Base-by-base conservation (phyloP, 2,329 filamentous ascomycete genomes). In the Fusarium compactum region DNA sequence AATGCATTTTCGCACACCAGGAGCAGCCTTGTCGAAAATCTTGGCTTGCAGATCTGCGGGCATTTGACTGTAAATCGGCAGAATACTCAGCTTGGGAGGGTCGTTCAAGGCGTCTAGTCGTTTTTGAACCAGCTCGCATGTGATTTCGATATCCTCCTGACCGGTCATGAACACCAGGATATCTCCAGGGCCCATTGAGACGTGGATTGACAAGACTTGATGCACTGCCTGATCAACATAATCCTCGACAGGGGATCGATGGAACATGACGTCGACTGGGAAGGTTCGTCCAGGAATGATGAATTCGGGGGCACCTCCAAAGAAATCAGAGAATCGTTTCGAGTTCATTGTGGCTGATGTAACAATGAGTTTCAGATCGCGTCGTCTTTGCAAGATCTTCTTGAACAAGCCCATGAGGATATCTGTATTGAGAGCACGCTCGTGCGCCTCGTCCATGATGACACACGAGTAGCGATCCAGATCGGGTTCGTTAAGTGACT, bases 11-110 rank as follows among this genome's bases (percentile, higher is more conserved):
- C 96, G 90, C 7, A 97, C 95, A 2, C 96, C 96, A 1, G 95
- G 92, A 4, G 93, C 85, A 4, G 97, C 96, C 71, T 91, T 90
- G 77, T 99, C 95, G 75, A 99, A 99, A 71, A 99, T 99, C 81
- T 97, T 98, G 64, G 96, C 94, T 80, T 99, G 97, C 38, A 99
- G 84, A 79, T 99, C 97, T 34, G 96, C 96, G 4, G 96, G 97
- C 96, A 99, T 98, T 80, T 99, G 96, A 86, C 94, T 98, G 88
- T 99, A 99, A 58, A 99, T 98, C 0, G 97, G 97, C 29, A 99
- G 82, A 58, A 99, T 97, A 78, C 93, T 95, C 62, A 99, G 88
- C 78, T 97, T 95, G 2, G 96, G 95, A 1, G 96, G 95, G 75
- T 99, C 95, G 69, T 98, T 98, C 32, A 99, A 87, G 30, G 95